phyloP scores from a whole-genome alignment of 345 rosid genomes.

The Anacardium occidentale region DNA sequence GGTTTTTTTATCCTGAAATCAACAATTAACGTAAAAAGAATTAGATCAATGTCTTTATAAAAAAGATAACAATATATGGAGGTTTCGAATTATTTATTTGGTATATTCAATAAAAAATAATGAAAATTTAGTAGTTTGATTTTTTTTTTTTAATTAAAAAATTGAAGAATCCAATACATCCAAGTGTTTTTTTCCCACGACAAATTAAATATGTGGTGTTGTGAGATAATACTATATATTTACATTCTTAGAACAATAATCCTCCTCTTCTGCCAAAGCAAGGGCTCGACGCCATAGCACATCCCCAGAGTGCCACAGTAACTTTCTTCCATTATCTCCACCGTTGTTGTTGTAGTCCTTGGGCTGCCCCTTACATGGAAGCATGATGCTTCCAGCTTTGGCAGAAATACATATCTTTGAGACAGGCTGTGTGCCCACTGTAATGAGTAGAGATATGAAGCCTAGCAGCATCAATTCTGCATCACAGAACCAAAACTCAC shows the following conservation, averaged over 20 bases:
- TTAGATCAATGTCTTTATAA: too few relatives aligned
- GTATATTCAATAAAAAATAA: too few relatives aligned
- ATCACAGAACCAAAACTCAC: neutral
- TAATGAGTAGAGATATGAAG: constrained; percentile 43
- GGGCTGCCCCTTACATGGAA: constrained; percentile 31
- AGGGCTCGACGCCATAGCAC: constrained; percentile 24
- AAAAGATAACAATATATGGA: too few relatives aligned
- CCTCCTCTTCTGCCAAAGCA: constrained; percentile 22
- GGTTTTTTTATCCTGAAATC: too few relatives aligned
- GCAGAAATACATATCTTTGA: constrained; percentile 34
- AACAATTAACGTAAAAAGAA: too few relatives aligned
- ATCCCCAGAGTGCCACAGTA: constrained; percentile 26
- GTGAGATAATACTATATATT: neutral
- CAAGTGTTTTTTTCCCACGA: too few relatives aligned
- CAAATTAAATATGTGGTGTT: too few relatives aligned
- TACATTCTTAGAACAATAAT: constrained; percentile 30
- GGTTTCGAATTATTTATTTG: too few relatives aligned
- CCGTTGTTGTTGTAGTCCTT: neutral
- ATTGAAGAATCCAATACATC: too few relatives aligned
- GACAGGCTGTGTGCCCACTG: constrained; percentile 33
- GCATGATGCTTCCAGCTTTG: constrained; percentile 29
- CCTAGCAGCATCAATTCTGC: constrained; percentile 48
- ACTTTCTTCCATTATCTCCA: constrained; percentile 17
- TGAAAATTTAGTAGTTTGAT: too few relatives aligned
- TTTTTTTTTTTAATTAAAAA: too few relatives aligned